phyloP scores from a whole-genome alignment of 225 moss, liverwort and hornwort genomes.

The Ulota crispa region DNA sequence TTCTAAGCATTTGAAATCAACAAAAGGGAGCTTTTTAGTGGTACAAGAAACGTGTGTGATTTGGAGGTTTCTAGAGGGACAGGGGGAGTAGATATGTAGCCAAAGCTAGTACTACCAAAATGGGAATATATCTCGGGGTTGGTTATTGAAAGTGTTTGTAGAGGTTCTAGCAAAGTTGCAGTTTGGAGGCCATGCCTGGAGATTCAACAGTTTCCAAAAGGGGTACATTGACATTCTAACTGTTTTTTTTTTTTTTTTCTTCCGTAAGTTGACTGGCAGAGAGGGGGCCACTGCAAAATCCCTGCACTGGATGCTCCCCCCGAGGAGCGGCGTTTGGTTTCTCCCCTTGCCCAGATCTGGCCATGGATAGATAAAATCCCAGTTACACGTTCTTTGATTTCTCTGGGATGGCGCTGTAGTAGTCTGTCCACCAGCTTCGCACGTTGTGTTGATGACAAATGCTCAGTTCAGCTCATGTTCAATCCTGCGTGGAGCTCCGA shows the following conservation, averaged over 20 bases:
- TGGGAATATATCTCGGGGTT: too few species aligned
- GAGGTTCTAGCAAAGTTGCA: too few species aligned
- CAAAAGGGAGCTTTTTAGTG: too few species aligned
- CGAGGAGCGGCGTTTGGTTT: constrained; percentile 13
- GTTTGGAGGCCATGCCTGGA: neutral
- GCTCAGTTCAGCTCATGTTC: too few species aligned
- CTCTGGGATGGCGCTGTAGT: neutral
- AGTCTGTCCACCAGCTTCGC: constrained; percentile 15
- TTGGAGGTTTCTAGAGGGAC: too few species aligned
- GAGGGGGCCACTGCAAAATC: neutral
- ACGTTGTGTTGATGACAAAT: constrained; percentile 25
- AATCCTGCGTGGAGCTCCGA: too few species aligned
- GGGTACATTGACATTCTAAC: constrained; percentile 24
- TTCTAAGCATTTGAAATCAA: too few species aligned
- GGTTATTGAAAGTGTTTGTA: too few species aligned
- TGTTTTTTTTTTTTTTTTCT: constrained; percentile 1
- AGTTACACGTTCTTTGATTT: constrained; percentile 26
- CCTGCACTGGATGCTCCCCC: constrained; percentile 9
- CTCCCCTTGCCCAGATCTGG: constrained; percentile 9
- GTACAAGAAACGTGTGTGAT: too few species aligned
- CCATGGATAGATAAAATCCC: constrained; percentile 7
- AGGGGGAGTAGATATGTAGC: too few species aligned
- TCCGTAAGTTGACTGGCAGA: constrained; percentile 24
- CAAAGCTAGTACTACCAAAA: too few species aligned
- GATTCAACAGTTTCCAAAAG: constrained; percentile 5